Evolutionary conservation across 257 asterid genomes (phyloP), one percentile per base, ranked within the genome.

Genomic region (Ballota nigra): DNA sequence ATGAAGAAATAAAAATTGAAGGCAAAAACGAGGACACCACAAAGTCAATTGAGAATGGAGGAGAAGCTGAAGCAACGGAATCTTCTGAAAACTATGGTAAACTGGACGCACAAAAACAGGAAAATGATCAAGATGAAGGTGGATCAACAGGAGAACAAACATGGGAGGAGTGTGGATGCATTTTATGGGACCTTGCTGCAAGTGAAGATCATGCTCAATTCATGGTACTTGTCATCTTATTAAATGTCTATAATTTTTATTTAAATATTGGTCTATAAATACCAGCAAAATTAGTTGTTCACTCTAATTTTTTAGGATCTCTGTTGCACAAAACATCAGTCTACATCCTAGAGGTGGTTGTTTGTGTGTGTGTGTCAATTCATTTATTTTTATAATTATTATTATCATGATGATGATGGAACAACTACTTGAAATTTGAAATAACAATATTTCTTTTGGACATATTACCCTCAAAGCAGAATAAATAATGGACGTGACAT

Each of bases 121-220:
- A 66, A 51, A 84, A 67, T 20, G 68, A 34, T 57, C 72, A 75
- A 66, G 41, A 49, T 73, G 77, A 57, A 29, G 81, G 80, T 56
- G 75, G 28, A 58, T 69, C 83, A 16, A 79, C 59, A 18, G 75
- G 73, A 33, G 92, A 87, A 71, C 82, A 83, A 58, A 73, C 81
- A 55, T 95, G 98, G 99, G 97, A 92, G 78, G 98, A 92, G 77
- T 81, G 82, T 76, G 99, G 98, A 63, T 95, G 99, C 78, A 78
- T 94, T 68, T 83, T 95, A 63, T 92, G 99, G 99, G 99, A 95
- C 85, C 96, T 95, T 77, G 93, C 98, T 0, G 95, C 95, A 59
- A 88, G 82, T 83, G 90, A 84, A 85, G 88, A 86, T 72, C 96
- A 92, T 68, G 98, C 98, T 51, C 92, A 83, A 45, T 81, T 95